A percentile compares a stretch with the other conserved stretches of the same genome.
phyloP scores from a whole-genome alignment of 2,329 filamentous ascomycete genomes.

The Neobulgaria alba region DNA sequence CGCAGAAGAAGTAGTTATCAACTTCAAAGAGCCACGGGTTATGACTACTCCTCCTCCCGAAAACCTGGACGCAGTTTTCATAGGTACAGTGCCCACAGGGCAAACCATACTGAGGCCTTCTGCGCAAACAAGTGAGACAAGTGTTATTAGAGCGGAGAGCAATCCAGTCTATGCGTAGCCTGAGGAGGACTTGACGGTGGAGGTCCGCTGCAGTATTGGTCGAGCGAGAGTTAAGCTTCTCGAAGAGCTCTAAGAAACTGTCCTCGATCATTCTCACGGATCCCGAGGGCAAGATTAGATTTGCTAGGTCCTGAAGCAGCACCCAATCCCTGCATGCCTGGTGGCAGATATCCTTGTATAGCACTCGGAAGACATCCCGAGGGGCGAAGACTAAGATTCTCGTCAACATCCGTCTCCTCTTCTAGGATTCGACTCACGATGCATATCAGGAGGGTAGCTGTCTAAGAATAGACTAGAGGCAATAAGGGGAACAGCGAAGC shows the following conservation, averaged over 20 bases:
- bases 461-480: constrained; percentile 16
- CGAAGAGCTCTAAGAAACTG: too few relatives aligned
- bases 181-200: too few relatives aligned
- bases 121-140: too few relatives aligned
- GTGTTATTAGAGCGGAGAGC: too few relatives aligned
- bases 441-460: constrained; percentile 15
- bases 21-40: constrained; percentile 22
- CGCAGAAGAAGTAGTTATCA: constrained; percentile 25
- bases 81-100: constrained; percentile 30
- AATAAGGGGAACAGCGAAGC: constrained; percentile 11
- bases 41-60: constrained; percentile 13
- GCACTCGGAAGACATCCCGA: neutral
- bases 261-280: neutral
- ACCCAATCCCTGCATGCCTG: neutral
- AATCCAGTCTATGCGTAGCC: too few relatives aligned
- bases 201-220: too few relatives aligned
- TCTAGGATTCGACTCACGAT: constrained; percentile 10
- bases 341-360: neutral
- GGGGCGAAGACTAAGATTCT: neutral
- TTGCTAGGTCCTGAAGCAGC: neutral
- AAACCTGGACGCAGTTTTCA: constrained; percentile 27
- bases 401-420: neutral
- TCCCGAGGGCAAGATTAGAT: neutral
- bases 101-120: constrained; percentile 14
- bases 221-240: too few relatives aligned